phyloP scores from a whole-genome alignment of 805 yeast species.

The Cyberlindnera nakhonratchasimensis region DNA sequence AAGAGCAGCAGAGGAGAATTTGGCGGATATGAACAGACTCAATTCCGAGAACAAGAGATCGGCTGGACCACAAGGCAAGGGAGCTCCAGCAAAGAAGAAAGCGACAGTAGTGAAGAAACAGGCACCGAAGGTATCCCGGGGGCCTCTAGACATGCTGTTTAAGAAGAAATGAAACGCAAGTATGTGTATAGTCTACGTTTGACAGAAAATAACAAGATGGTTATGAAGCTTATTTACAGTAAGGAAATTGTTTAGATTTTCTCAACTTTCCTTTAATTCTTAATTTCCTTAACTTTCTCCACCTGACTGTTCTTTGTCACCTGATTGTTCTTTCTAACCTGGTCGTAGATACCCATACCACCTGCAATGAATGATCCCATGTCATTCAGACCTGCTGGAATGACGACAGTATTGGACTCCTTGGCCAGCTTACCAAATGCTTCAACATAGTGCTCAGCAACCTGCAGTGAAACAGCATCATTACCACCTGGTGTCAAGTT shows the following conservation, averaged over 20 bases:
- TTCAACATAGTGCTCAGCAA: constrained; percentile 80
- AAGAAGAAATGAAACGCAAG: constrained; percentile 33
- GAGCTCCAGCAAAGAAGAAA: constrained; percentile 26
- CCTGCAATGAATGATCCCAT: constrained; percentile 71
- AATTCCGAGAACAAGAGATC: constrained; percentile 20
- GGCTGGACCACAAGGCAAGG: constrained; percentile 15
- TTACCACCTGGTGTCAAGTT: constrained; percentile 63
- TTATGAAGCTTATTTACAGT: constrained; percentile 3
- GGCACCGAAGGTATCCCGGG: constrained; percentile 53
- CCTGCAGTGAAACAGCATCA: constrained; percentile 74
- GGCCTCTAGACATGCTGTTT: constrained; percentile 67
- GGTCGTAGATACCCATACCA: constrained; percentile 70
- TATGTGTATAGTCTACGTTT: too few relatives aligned
- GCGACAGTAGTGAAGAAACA: constrained; percentile 31
- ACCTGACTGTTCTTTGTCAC: constrained; percentile 31
- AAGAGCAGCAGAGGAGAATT: constrained; percentile 31
- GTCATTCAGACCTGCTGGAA: constrained; percentile 75
- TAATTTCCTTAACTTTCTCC: constrained; percentile 10
- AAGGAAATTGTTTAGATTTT: background rate
- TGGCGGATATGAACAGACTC: constrained; percentile 26
- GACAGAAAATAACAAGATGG: background rate
- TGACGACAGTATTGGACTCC: constrained; percentile 71
- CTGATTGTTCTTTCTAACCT: too few relatives aligned
- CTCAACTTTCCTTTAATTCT: background rate
- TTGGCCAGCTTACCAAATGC: constrained; percentile 82